phyloP scores from a whole-genome alignment of 192 early-diverging fungal species.

The Diversispora epigaea region DNA sequence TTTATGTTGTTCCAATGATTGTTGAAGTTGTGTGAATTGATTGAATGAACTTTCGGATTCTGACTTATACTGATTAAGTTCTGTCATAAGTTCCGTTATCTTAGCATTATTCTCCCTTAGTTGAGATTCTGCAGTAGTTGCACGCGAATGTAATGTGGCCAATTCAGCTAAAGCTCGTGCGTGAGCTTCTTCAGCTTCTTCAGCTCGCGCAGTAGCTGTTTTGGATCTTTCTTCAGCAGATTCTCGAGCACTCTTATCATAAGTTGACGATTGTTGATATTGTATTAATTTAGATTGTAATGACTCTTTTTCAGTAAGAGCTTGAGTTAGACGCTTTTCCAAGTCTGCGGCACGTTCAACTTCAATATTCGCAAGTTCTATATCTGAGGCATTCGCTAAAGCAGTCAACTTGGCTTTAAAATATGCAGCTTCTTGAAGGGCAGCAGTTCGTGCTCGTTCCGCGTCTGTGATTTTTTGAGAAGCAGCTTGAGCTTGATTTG shows the following conservation, averaged over 20 bases:
- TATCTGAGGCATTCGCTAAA: constrained; percentile 40
- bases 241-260: constrained; percentile 45
- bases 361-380: constrained; percentile 43
- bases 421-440: constrained; percentile 57
- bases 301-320: constrained; percentile 43
- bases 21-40: constrained; percentile 32
- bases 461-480: constrained; percentile 49
- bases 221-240: constrained; percentile 50
- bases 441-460: constrained; percentile 50
- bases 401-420: constrained; percentile 53
- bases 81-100: constrained; percentile 37
- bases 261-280: constrained; percentile 45
- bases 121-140: constrained; percentile 44
- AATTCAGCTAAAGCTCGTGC: constrained; percentile 48
- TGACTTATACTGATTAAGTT: constrained; percentile 40
- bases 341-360: constrained; percentile 43
- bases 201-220: constrained; percentile 46
- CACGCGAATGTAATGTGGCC: constrained; percentile 42
- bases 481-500: constrained; percentile 47
- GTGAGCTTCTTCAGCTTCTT: constrained; percentile 54
- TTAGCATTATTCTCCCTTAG: constrained; percentile 40
- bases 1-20: constrained; percentile 47
- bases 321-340: constrained; percentile 43
- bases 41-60: constrained; percentile 35
- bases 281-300: constrained; percentile 42